Conservation (phyloP, 1,139 yeast species). For the Kurtzmaniella natalensis region DNA sequence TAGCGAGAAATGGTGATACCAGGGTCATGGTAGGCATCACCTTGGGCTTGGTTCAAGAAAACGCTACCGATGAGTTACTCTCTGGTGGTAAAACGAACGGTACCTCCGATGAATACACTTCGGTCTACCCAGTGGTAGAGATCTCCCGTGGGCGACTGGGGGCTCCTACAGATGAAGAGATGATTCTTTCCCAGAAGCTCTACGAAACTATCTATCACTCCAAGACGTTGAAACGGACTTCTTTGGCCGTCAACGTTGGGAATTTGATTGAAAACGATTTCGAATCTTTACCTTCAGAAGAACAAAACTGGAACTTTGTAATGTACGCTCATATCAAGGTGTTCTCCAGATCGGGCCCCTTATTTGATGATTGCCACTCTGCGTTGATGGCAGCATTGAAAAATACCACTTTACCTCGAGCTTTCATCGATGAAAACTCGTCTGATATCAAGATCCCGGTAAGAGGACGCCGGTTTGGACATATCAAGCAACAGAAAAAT, state of each 20-base stretch:
- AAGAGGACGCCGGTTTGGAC: slow-evolving; percentile 46
- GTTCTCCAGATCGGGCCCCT: slow-evolving; percentile 76
- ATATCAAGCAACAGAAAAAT: slow-evolving; percentile 35
- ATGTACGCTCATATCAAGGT: slow-evolving; percentile 74
- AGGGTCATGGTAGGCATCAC: slow-evolving; percentile 72
- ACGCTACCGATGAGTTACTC: slow-evolving; percentile 29
- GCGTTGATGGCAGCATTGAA: slow-evolving; percentile 63
- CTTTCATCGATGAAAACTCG: slow-evolving; percentile 57
- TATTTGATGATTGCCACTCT: slow-evolving; percentile 73
- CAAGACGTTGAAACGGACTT: slow-evolving; percentile 42
- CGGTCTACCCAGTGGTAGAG: slow-evolving; percentile 77
- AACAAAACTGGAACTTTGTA: slow-evolving; percentile 53
- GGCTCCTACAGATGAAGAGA: slow-evolving; percentile 90
- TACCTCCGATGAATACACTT: slow-evolving; percentile 22
- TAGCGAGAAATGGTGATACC: slow-evolving; percentile 71
- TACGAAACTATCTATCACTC: slow-evolving; percentile 57
- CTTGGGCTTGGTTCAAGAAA: slow-evolving; percentile 61
- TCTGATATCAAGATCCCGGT: slow-evolving; percentile 48
- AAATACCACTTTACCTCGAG: slow-evolving; percentile 59
- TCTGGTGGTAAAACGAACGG: slow-evolving; percentile 19
- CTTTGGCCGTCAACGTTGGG: slow-evolving; percentile 50
- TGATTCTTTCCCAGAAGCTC: slow-evolving; percentile 68
- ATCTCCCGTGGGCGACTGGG: slow-evolving; percentile 71
- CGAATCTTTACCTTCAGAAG: slow-evolving; percentile 20
- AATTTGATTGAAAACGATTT: slow-evolving; percentile 41